Percentiles rank a stretch among this genome's conserved stretches.
These are phyloP conservation scores for Limnanthes douglasii DNA, from an alignment of 345 rosid genomes.

Conservation along the genomic window DNA sequence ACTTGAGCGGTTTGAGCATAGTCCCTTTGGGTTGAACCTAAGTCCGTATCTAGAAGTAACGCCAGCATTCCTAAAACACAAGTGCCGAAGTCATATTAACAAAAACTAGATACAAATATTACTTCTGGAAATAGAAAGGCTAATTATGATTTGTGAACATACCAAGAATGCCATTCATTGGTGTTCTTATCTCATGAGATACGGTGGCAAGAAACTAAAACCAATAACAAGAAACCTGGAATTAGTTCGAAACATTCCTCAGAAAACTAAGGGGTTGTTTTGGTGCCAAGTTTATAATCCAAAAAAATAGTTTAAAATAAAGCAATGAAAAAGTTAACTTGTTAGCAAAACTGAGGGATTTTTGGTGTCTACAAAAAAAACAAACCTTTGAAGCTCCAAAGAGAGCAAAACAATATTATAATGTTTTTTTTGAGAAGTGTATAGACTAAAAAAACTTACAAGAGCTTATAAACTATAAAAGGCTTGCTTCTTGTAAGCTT, in stretches of 20 bases:
- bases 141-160: conserved; percentile 7
- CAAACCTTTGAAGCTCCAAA: too few species aligned
- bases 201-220: conserved; percentile 92
- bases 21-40: conserved; percentile 83
- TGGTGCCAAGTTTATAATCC: too few species aligned
- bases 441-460: too few species aligned
- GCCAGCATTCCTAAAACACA: conserved; percentile 71
- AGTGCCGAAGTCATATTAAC: background rate
- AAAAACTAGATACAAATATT: background rate
- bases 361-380: too few species aligned
- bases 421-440: too few species aligned
- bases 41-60: conserved; percentile 77
- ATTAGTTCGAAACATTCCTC: too few species aligned
- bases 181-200: conserved; percentile 96
- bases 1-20: conserved; percentile 92
- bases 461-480: too few species aligned
- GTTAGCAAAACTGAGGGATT: too few species aligned
- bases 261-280: too few species aligned
- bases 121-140: background rate
- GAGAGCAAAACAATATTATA: too few species aligned
- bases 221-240: conserved; percentile 10
- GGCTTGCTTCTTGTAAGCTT: conserved; percentile 3
- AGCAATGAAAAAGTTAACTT: too few species aligned
- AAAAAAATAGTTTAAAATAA: too few species aligned
- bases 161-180: conserved; percentile 99